phyloP scores from a whole-genome alignment of 768 basidiomycete genomes.

The Inosperma sp. region DNA sequence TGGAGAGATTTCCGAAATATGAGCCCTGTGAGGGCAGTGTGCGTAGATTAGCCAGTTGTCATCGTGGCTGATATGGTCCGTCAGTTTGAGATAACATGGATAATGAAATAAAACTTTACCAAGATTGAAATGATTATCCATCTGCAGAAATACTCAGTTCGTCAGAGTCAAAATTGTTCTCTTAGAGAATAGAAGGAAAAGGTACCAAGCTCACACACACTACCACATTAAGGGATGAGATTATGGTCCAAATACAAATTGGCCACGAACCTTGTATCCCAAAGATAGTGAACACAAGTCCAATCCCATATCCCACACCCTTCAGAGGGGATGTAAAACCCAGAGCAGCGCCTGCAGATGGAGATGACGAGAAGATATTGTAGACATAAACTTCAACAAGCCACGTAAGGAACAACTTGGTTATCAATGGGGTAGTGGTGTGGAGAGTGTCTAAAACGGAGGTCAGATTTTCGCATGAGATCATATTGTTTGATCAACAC shows the following conservation, averaged over 20 bases:
- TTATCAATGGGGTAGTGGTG: conserved; percentile 53
- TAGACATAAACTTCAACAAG: conserved; percentile 46
- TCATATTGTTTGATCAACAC: too few relatives aligned
- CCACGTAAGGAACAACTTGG: conserved; percentile 57
- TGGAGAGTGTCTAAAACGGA: conserved; percentile 37
- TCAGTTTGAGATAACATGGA: not conserved
- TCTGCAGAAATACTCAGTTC: conserved; percentile 19
- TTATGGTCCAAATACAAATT: not conserved
- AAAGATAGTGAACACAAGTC: conserved; percentile 53
- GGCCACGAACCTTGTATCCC: conserved; percentile 50
- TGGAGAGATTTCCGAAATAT: conserved; percentile 67
- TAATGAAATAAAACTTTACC: conserved; percentile 22
- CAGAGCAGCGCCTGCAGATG: conserved; percentile 26
- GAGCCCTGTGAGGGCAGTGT: conserved; percentile 43
- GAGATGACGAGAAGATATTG: conserved; percentile 31
- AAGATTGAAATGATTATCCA: conserved; percentile 44
- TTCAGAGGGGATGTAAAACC: conserved; percentile 34
- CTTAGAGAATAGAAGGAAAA: conserved; percentile 12
- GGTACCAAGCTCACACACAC: conserved; percentile 40
- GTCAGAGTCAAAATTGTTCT: not conserved
- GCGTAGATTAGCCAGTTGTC: conserved; percentile 44
- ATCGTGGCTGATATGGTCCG: conserved; percentile 33
- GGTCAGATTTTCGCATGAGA: not conserved
- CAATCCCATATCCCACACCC: conserved; percentile 59
- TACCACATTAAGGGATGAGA: conserved; percentile 10